Conservation (phyloP, 2,329 filamentous ascomycete species). For the Scleromitrula shiraiana region DNA sequence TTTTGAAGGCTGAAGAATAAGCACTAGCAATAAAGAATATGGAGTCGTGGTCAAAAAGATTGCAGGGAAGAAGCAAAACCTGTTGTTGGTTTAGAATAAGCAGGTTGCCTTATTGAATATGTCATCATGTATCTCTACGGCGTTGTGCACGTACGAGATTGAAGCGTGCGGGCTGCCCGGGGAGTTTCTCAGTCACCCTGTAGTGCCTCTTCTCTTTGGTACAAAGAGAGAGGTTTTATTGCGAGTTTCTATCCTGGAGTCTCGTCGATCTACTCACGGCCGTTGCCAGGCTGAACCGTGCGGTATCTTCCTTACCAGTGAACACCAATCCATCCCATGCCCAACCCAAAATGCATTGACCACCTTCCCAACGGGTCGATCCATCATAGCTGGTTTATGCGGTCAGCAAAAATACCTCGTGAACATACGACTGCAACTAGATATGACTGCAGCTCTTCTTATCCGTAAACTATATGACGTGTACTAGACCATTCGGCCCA, state of each 20-base stretch:
- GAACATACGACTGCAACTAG: constrained; percentile 12
- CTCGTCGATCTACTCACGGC: too few species aligned
- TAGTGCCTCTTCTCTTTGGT: too few species aligned
- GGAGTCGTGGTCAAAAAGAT: background rate
- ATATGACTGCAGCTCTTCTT: background rate
- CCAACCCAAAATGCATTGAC: constrained; percentile 14
- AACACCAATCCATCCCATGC: constrained; percentile 18
- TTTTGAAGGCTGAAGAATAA: constrained; percentile 24
- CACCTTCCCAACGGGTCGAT: constrained; percentile 9
- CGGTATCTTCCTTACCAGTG: too few species aligned
- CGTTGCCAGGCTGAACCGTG: too few species aligned
- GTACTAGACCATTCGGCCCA: background rate
- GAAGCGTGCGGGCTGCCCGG: constrained; percentile 7
- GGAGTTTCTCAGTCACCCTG: too few species aligned
- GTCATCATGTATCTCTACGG: constrained; percentile 3
- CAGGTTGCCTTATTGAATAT: constrained; percentile 3
- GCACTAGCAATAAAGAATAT: constrained; percentile 20
- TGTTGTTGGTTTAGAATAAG: constrained; percentile 4
- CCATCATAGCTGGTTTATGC: constrained; percentile 3
- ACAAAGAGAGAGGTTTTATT: too few species aligned
- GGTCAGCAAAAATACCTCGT: constrained; percentile 10
- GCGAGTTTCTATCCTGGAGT: too few species aligned
- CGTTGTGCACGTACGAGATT: constrained; percentile 2
- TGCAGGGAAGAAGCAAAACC: constrained; percentile 10
- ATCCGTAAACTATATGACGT: constrained; percentile 5